Percentiles rank a stretch among this genome's conserved stretches.
Conservation (phyloP, 2,329 filamentous ascomycete species). For the Aspergillus sergii region DNA sequence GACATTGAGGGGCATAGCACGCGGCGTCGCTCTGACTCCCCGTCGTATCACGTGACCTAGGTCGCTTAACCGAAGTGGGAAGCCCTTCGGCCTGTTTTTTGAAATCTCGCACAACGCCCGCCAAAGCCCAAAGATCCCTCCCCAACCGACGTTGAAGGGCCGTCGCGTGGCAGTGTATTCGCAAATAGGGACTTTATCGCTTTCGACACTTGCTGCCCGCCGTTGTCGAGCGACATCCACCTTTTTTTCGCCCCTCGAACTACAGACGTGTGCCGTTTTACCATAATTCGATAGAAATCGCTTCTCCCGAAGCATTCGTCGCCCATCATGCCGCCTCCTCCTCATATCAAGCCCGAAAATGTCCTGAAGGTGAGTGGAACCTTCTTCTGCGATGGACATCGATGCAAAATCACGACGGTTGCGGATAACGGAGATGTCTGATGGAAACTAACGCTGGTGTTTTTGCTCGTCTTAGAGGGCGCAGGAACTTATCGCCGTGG, state of each 20-base stretch:
- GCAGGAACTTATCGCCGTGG: conserved; percentile 97
- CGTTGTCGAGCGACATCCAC: conserved; percentile 27
- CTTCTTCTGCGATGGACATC: background rate
- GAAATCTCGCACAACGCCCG: conserved; percentile 37
- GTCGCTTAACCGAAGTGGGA: conserved; percentile 43
- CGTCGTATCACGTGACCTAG: conserved; percentile 29
- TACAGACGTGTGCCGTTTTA: background rate
- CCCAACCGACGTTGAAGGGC: conserved; percentile 30
- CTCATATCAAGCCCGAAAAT: conserved; percentile 98
- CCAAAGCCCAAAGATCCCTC: conserved; percentile 20
- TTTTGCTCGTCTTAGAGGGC: conserved; percentile 62
- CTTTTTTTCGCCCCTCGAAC: conserved; percentile 13
- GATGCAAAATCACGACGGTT: background rate
- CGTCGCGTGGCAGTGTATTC: conserved; percentile 41
- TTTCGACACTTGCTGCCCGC: conserved; percentile 33
- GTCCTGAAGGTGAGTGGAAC: conserved; percentile 72
- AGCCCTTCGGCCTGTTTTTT: conserved; percentile 33
- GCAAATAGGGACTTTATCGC: conserved; percentile 23
- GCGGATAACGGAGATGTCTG: background rate
- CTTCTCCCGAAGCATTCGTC: conserved; percentile 28
- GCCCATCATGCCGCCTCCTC: conserved; percentile 83
- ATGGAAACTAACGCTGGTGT: conserved; percentile 20
- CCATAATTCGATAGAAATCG: conserved; percentile 8
- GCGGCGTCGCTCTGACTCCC: background rate
- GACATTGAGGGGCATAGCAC: background rate